Evolutionary conservation across 371 early-diverging fungal species (phyloP), one percentile per base, ranked within the genome.

Genomic region (Dinochytrium kinnereticum): DNA sequence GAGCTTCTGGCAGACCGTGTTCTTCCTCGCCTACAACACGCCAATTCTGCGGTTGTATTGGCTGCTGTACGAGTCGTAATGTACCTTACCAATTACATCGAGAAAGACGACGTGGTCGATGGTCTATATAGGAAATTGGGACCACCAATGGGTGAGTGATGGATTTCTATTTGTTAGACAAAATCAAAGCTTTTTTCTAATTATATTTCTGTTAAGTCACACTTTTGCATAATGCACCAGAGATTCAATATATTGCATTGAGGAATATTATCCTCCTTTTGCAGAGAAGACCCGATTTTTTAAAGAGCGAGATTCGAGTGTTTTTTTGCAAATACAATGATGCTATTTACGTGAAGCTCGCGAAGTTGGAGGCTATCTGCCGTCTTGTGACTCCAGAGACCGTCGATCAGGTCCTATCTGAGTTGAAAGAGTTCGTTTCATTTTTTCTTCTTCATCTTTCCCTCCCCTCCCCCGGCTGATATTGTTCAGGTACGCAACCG

Each of bases 321-420:
- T 98, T 98, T 78, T 98, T 95, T 76, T 95, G 95, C 87, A 95
- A 94, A 77, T 98, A 95, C 87, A 95, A 96, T 81, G 98, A 98
- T 81, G 97, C 98, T 10, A 91, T 94, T 59, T 98, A 97, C 77
- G 96, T 98, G 70, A 98, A 98, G 78, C 82, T 95, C 59, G 95
- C 95, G 40, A 98, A 98, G 80, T 84, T 98, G 24, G 94, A 95
- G 37, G 91, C 97, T 71, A 88, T 98, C 82, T 90, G 95, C 70
- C 86, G 92, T 64, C 82, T 97, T 30, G 91, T 92, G 55, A 90
- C 87, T 44, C 93, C 92, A 38, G 78, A 84, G 49, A 96, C 94
- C 74, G 86, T 94, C 10, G 93, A 94, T 73, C 88, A 91, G 71
- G 90, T 98, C 15, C 80, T 98, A 71, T 85, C 90, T 67, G 97